phyloP scores from a whole-genome alignment of 495 filamentous ascomycete genomes.

The Penicillium antarcticum region DNA sequence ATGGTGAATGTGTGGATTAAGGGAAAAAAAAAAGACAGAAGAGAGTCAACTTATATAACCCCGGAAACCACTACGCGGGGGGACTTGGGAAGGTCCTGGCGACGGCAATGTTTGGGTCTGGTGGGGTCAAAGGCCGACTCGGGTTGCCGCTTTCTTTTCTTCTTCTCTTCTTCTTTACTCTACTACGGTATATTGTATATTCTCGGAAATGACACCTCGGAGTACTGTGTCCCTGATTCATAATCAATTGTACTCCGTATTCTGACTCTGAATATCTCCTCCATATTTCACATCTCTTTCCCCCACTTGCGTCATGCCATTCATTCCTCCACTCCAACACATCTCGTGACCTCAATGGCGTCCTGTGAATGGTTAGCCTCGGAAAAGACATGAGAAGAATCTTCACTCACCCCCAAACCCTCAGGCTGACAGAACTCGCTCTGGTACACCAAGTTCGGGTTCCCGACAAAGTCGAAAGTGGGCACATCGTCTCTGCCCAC shows the following conservation, averaged over 20 bases:
- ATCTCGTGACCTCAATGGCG: conserved; percentile 68
- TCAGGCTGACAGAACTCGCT: conserved; percentile 63
- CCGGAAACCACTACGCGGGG: conserved; percentile 24
- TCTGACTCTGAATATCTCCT: too few relatives aligned
- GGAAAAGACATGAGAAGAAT: too few relatives aligned
- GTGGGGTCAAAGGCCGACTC: conserved; percentile 14
- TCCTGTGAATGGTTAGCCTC: conserved; percentile 47
- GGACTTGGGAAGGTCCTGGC: conserved; percentile 39
- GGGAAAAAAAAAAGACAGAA: background rate
- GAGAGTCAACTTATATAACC: conserved; percentile 13
- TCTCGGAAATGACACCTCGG: too few relatives aligned
- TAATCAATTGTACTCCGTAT: too few relatives aligned
- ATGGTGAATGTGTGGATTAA: conserved; percentile 23
- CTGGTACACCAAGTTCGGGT: conserved; percentile 67
- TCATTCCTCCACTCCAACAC: conserved; percentile 45
- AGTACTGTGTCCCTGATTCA: too few relatives aligned
- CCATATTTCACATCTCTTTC: background rate
- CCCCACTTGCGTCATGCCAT: background rate
- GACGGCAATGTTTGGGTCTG: conserved; percentile 28
- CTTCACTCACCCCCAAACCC: conserved; percentile 26
- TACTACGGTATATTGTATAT: too few relatives aligned
- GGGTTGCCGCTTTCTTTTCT: conserved; percentile 5
- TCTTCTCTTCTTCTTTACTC: too few relatives aligned
- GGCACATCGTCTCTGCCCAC: conserved; percentile 39
- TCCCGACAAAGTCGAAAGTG: conserved; percentile 50